Base-by-base conservation (phyloP, 345 rosid species). In the Nephelium lappaceum region DNA sequence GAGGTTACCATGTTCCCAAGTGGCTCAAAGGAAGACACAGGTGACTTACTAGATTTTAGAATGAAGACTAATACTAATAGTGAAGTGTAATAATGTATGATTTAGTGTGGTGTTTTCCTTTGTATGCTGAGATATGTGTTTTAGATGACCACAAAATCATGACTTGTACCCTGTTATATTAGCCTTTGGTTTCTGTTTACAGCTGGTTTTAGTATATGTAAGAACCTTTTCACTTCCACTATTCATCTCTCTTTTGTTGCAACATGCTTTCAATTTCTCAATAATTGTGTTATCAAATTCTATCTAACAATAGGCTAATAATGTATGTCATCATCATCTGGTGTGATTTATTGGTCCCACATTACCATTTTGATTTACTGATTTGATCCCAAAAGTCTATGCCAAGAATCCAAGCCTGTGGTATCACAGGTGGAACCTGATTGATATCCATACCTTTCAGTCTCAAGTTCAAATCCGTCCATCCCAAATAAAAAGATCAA, bases 41-140 rank as follows among this genome's bases (percentile, higher is more conserved):
- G 89, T 91, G 91, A 94, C 93, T 84, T 73, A 2, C 63, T 85
- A 91, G 92, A 83, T 84, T 78, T 82, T 87, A 87, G 87, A 80
- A 72, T 79, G 88, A 83, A 81, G 92, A 89, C 94, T 96, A 88
- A 93, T 90, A 81, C 91, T 90, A 82, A 82, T 90, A 84, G 84
- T 86, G 83, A 84, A 75, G 77, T 88, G 81, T 85, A 81, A 89
- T 90, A 79, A 88, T 84, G 89, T 86, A 64, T 85, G 75, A 78
- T 84, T 81, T 89, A 80, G 81, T 85, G 88, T 88, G 90, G 77
- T 84, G 84, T 88, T 88, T 89, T 82, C 87, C 86, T 86, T 86
- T 84, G 84, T 87, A 82, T 81, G 83, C 81, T 75, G 86, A 89
- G 83, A 85, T n/a, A n/a, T 85, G 86, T 61, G 88, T 61, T 85